Conservation (phyloP, 805 yeast genomes). For the Pichia pseudocactophila region DNA sequence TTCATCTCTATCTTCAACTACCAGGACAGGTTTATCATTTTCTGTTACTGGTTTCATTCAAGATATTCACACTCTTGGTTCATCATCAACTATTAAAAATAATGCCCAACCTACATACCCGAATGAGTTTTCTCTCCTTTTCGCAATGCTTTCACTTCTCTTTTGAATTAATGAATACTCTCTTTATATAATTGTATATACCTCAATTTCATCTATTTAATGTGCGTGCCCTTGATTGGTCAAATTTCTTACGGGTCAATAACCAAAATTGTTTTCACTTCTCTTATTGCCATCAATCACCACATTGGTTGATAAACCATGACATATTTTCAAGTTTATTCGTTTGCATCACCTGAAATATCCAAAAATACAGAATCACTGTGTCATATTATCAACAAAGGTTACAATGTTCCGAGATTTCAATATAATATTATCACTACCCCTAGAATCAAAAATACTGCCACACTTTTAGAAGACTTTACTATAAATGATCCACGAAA, state of each 20-base stretch:
- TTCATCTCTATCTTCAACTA: neutral
- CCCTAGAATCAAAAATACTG: conserved; percentile 30
- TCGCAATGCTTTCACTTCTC: neutral
- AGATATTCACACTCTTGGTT: neutral
- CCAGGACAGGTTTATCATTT: conserved; percentile 2
- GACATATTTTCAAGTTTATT: conserved; percentile 3
- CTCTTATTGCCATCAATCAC: neutral
- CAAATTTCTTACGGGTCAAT: too few relatives aligned
- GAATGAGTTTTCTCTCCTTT: neutral
- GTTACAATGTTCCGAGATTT: conserved; percentile 39
- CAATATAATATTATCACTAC: conserved; percentile 35
- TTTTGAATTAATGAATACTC: too few relatives aligned
- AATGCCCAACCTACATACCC: neutral
- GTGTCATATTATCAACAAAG: conserved; percentile 35
- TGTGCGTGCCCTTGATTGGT: too few relatives aligned
- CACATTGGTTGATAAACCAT: neutral
- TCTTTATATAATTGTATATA: too few relatives aligned
- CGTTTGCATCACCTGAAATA: conserved; percentile 5
- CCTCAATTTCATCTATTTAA: neutral
- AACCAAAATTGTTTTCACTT: neutral
- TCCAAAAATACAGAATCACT: conserved; percentile 16
- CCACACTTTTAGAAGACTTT: conserved; percentile 21
- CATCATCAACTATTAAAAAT: neutral
- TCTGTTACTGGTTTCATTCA: conserved; percentile 3
- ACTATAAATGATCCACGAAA: conserved; percentile 19